A percentile compares a stretch with the other conserved stretches of the same genome.
Evolutionary conservation across 169 alveolate genomes (phyloP).

Genomic region (Babesia divergens): DNA sequence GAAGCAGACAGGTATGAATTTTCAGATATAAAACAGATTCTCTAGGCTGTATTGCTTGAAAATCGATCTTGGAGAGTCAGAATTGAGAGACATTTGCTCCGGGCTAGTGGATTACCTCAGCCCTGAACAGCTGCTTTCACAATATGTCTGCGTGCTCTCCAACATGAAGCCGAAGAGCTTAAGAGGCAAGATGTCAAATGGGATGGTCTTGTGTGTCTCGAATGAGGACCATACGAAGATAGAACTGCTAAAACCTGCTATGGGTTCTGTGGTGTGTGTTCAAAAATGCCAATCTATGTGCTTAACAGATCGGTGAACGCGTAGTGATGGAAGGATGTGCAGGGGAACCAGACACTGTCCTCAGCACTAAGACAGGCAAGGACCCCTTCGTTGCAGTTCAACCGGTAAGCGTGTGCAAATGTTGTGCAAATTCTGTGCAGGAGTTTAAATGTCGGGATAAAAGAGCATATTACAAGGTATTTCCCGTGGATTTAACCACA

Average conservation of each 20-base stretch:
- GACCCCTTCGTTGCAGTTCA: conserved; percentile 75
- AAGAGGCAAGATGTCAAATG: conserved; percentile 79
- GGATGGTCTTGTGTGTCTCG: conserved; percentile 73
- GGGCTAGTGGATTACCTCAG: conserved; percentile 74
- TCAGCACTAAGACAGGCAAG: conserved; percentile 71
- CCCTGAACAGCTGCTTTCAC: conserved; percentile 73
- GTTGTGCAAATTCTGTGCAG: not conserved
- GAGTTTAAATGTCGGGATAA: conserved; percentile 51
- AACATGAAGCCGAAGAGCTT: conserved; percentile 76
- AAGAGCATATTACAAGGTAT: conserved; percentile 62
- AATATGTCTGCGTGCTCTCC: conserved; percentile 78
- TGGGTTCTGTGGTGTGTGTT: conserved; percentile 53
- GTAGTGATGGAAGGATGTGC: conserved; percentile 52
- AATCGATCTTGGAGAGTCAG: conserved; percentile 70
- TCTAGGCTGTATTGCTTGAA: conserved; percentile 68
- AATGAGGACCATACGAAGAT: conserved; percentile 27
- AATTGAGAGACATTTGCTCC: conserved; percentile 74
- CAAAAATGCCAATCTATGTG: not conserved
- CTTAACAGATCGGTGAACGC: conserved; percentile 69
- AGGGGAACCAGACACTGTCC: conserved; percentile 75
- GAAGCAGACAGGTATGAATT: conserved; percentile 69
- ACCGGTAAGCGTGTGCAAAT: conserved; percentile 21
- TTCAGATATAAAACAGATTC: not conserved
- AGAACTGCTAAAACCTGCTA: conserved; percentile 55
- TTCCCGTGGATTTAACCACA: not conserved